Base-by-base conservation (phyloP, 2,329 filamentous ascomycete species). In the Talaromyces sp. region DNA sequence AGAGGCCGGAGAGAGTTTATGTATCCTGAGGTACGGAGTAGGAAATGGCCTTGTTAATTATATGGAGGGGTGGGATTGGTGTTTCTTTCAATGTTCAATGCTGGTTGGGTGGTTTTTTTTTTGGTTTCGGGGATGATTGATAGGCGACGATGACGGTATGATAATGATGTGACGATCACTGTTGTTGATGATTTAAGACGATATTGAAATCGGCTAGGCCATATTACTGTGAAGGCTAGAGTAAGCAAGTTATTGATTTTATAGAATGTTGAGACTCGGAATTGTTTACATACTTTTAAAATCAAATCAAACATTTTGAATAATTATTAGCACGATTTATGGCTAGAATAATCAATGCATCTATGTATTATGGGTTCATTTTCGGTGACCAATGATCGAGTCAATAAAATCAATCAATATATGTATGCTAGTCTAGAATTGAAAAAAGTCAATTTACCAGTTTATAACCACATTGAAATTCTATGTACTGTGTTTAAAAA, bases 21-120 rank as follows among this genome's bases (percentile, higher is more conserved):
- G 50, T 74, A 30, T 68, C 61, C 47, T 70, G 63, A 59, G 95
- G 8, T 5, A 36, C 10, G 10, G 33, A 4, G 9, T 34, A 34
- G 33, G 10, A 34, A 34, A 34, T 34, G 10, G 33, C 12, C 84
- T 96, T 97, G 44, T 10, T 14, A 16, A 28, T 23, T 23, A 23
- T 23, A 23, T 23, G 23, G 42, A 23, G 10, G 14, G 42, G 42
- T 53, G 28, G 9, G 10, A 31, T 27, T 40, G 16, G 10, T 27
- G 18, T 10, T 23, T 23, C 1, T 23, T 47, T 14, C 6, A 5
- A 6, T 16, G n/a, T 5, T 6, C n/a, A 9, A 27, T 47, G 18
- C 23, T 47, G 18, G 44, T 1, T 47, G n/a, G 44, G 18, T 8
- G 44, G 5, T 8, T 6, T 12, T 47, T 8, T 6, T 12, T 47